phyloP scores from a whole-genome alignment of 192 early-diverging fungal species.

The Rhizoclosmatium sp. region DNA sequence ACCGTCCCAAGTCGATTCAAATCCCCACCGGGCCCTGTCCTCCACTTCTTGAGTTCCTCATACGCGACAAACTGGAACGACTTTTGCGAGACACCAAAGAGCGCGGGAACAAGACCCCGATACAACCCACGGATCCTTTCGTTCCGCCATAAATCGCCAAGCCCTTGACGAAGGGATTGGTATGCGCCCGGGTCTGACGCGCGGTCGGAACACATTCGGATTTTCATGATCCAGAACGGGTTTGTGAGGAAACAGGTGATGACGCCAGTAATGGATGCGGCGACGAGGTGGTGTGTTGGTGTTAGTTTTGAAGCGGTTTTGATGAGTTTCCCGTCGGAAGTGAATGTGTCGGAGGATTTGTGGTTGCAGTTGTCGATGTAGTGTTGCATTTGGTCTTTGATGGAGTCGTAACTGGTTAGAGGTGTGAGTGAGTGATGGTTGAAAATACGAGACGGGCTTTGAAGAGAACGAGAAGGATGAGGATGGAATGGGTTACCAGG shows the following conservation, averaged over 20 bases:
- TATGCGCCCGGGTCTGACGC: constrained; percentile 51
- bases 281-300: constrained; percentile 79
- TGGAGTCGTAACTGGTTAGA: constrained; percentile 66
- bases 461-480: too few species aligned
- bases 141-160: constrained; percentile 73
- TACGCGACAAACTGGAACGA: constrained; percentile 98
- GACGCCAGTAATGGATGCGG: constrained; percentile 80
- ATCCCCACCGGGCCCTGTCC: constrained; percentile 13
- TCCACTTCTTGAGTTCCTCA: constrained; percentile 88
- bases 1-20: constrained; percentile 48
- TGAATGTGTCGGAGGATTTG: neutral
- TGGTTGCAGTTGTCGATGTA: constrained; percentile 24
- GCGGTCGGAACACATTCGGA: constrained; percentile 71
- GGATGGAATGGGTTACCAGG: constrained; percentile 83
- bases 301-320: constrained; percentile 52
- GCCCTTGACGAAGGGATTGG: constrained; percentile 56
- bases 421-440: neutral
- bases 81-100: constrained; percentile 92
- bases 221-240: constrained; percentile 97
- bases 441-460: neutral
- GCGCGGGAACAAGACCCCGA: constrained; percentile 88
- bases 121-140: constrained; percentile 91
- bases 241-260: constrained; percentile 88
- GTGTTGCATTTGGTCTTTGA: constrained; percentile 67
- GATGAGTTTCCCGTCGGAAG: neutral